Conservation (phyloP, 208 protist genomes). For the Wallacemonas sp. region DNA sequence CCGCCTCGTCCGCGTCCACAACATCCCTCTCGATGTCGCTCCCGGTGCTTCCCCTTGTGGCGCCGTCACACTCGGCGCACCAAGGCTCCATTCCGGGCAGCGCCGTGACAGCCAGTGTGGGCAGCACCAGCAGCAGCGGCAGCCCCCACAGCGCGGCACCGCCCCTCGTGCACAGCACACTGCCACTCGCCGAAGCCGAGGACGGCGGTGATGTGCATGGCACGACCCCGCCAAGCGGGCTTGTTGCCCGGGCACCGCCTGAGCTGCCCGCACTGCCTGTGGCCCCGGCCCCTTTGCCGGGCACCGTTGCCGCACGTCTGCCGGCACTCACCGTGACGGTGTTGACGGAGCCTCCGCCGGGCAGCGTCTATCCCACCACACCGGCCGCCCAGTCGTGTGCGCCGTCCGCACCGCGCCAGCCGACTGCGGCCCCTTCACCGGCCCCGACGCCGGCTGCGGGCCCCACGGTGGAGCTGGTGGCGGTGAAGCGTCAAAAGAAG, state of each 20-base stretch:
- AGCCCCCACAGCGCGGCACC: not conserved
- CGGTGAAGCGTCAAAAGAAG: slow-evolving; percentile 5
- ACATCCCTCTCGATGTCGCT: no score
- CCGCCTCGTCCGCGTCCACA: no score
- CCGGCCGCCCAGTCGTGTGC: not conserved
- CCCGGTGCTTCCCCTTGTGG: no score
- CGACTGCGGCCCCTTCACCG: not conserved
- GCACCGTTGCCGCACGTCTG: not conserved
- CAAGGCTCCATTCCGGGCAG: not conserved
- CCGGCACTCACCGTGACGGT: slow-evolving; percentile 9
- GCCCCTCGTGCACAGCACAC: not conserved
- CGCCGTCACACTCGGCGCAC: no score
- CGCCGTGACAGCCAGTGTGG: no score
- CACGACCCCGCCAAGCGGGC: not conserved
- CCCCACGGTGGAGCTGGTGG: not conserved
- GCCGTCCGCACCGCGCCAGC: no score
- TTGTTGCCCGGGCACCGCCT: no score
- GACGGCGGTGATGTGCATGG: not conserved
- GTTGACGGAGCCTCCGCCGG: not conserved
- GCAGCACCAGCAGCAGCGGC: not conserved
- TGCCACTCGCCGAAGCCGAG: not conserved
- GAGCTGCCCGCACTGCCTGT: not conserved
- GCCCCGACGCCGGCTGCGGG: not conserved
- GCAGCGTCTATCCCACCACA: not conserved
- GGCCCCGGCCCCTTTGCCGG: no score